Evolutionary conservation across 805 yeast genomes (phyloP).

Genomic region (Nakazawaea ernobii): DNA sequence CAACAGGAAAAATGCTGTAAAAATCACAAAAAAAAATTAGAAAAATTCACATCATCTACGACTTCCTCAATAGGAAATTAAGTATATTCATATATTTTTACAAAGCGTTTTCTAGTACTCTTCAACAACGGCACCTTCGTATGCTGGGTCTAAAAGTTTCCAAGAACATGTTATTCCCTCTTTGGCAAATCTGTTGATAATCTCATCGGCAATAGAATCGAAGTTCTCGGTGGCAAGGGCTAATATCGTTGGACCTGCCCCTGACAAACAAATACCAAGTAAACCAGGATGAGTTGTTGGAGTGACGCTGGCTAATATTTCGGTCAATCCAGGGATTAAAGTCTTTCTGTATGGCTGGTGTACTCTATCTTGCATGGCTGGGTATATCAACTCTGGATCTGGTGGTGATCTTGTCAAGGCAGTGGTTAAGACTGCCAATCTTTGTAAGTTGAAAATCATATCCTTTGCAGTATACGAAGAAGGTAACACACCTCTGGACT

Average conservation of each 20-base stretch:
- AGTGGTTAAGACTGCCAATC: slow-evolving; percentile 87
- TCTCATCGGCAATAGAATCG: slow-evolving; percentile 74
- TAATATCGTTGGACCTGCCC: slow-evolving; percentile 97
- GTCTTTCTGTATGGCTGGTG: slow-evolving; percentile 97
- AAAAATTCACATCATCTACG: not conserved
- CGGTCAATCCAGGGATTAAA: slow-evolving; percentile 85
- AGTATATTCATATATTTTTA: not conserved
- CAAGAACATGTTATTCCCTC: slow-evolving; percentile 69
- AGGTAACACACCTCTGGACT: slow-evolving; percentile 87
- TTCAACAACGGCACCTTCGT: slow-evolving; percentile 73
- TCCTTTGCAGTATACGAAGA: slow-evolving; percentile 70
- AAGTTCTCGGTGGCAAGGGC: slow-evolving; percentile 89
- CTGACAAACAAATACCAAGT: slow-evolving; percentile 90
- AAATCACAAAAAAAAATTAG: not conserved
- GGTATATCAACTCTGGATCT: slow-evolving; percentile 74
- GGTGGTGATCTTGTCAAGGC: slow-evolving; percentile 86
- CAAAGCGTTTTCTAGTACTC: slow-evolving; percentile 15
- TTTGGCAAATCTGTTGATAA: slow-evolving; percentile 60
- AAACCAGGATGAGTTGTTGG: slow-evolving; percentile 81
- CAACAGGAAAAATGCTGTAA: not conserved
- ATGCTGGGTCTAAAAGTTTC: slow-evolving; percentile 81
- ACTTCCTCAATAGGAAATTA: not conserved
- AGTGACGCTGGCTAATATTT: slow-evolving; percentile 72
- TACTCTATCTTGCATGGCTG: slow-evolving; percentile 93
- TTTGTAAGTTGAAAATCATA: slow-evolving; percentile 86